Evolutionary conservation across 1,139 yeast genomes (phyloP).

Genomic region (Suhomyces atakaporum): DNA sequence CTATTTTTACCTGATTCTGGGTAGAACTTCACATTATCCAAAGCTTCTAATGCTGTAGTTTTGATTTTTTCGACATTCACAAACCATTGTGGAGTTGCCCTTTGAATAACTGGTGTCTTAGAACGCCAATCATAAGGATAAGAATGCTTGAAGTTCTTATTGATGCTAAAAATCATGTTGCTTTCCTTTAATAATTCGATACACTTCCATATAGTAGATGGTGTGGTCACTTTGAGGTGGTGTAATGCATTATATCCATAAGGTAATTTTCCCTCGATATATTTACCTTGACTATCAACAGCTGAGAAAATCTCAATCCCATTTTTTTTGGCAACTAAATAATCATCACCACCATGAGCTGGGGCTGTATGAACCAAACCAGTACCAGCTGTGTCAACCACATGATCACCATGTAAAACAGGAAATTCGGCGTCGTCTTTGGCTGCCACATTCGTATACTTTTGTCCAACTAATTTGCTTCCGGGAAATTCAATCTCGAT

Average conservation of each 20-base stretch:
- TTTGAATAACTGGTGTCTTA: constrained; percentile 88
- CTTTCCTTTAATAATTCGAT: constrained; percentile 41
- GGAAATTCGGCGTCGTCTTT: constrained; percentile 46
- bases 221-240: constrained; percentile 62
- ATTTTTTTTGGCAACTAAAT: constrained; percentile 62
- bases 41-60: constrained; percentile 56
- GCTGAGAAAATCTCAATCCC: constrained; percentile 68
- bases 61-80: constrained; percentile 81
- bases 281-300: constrained; percentile 75
- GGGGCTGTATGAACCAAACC: constrained; percentile 98
- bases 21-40: constrained; percentile 63
- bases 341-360: constrained; percentile 97
- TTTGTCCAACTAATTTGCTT: constrained; percentile 36
- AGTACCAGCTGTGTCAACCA: constrained; percentile 80
- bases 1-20: constrained; percentile 77
- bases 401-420: constrained; percentile 78
- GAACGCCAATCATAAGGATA: constrained; percentile 98
- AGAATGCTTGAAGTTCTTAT: constrained; percentile 66
- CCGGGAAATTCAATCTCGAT: constrained; percentile 40
- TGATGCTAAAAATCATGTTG: constrained; percentile 50
- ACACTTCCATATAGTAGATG: constrained; percentile 50
- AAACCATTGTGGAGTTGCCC: constrained; percentile 98
- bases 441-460: constrained; percentile 63
- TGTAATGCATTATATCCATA: constrained; percentile 42
- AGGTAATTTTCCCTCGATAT: constrained; percentile 47